Conservation (phyloP, 306 rosid genomes). For the Carpinus fangiana region DNA sequence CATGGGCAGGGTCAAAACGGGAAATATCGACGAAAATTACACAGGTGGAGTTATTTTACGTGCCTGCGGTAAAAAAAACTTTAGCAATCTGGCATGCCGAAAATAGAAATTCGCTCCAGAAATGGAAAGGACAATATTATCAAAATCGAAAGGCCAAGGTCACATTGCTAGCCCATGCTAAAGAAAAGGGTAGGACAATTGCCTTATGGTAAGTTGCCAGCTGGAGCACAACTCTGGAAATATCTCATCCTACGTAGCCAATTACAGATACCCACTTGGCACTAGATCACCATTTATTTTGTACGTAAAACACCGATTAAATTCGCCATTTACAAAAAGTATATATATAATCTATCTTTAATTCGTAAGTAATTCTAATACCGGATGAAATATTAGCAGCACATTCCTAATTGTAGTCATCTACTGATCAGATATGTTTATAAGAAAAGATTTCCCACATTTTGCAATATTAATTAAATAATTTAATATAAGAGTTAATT, state of each 20-base stretch:
- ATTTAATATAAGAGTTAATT: too few relatives aligned
- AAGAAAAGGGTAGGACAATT: background rate
- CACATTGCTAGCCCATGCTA: background rate
- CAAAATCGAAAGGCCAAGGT: background rate
- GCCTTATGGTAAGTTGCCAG: background rate
- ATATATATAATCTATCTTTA: too few relatives aligned
- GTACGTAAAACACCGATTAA: too few relatives aligned
- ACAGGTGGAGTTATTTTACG: background rate
- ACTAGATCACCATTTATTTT: too few relatives aligned
- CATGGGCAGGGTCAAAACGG: background rate
- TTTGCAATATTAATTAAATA: too few relatives aligned
- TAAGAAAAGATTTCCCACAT: too few relatives aligned
- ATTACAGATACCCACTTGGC: background rate
- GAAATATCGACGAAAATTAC: background rate
- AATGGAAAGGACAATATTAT: slow-evolving; percentile 6
- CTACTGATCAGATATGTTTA: too few relatives aligned
- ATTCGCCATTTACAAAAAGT: too few relatives aligned
- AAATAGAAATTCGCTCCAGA: background rate
- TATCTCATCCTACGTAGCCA: background rate
- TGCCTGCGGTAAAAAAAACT: background rate
- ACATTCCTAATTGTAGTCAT: too few relatives aligned
- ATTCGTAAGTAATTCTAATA: too few relatives aligned
- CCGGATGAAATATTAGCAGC: too few relatives aligned
- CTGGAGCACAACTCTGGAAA: background rate
- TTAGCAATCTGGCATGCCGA: background rate